A percentile compares a stretch with the other conserved stretches of the same genome.
Evolutionary conservation across 441 rosid species (phyloP).

Genomic region (Melianthus villosus): DNA sequence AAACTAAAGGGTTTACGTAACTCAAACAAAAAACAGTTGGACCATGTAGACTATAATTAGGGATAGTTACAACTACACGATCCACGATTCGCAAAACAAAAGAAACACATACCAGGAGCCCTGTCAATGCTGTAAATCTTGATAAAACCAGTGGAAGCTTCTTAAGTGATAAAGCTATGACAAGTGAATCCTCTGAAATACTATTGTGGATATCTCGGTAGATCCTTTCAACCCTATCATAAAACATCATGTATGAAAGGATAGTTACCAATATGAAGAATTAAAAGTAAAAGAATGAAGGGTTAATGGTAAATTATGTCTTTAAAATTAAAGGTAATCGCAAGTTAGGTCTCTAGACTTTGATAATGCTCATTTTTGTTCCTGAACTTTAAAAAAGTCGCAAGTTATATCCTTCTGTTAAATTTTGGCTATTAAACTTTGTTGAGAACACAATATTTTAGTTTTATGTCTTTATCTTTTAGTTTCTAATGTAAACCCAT

Average conservation of each 20-base stretch:
- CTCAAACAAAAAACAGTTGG: not conserved
- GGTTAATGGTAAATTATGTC: constrained; percentile 71
- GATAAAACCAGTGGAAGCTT: constrained; percentile 71
- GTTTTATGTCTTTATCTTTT: no score
- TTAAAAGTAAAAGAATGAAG: constrained; percentile 3
- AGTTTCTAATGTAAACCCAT: no score
- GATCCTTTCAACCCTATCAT: constrained; percentile 83
- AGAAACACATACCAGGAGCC: constrained; percentile 64
- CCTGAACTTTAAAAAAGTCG: no score
- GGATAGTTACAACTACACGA: no score
- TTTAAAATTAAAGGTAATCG: no score
- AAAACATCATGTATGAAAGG: constrained; percentile 6
- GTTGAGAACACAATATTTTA: no score
- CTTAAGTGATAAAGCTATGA: constrained; percentile 54
- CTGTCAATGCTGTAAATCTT: constrained; percentile 85
- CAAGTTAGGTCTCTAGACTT: no score
- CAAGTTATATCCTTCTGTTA: no score
- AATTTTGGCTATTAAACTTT: no score
- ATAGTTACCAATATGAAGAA: not conserved
- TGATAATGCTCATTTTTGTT: no score
- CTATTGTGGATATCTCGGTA: constrained; percentile 74
- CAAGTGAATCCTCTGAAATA: constrained; percentile 46
- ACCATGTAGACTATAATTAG: not conserved
- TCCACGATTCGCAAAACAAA: not conserved
- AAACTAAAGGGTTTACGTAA: not conserved